phyloP scores from a whole-genome alignment of 164 flowering plant species.

The Protea cynaroides region DNA sequence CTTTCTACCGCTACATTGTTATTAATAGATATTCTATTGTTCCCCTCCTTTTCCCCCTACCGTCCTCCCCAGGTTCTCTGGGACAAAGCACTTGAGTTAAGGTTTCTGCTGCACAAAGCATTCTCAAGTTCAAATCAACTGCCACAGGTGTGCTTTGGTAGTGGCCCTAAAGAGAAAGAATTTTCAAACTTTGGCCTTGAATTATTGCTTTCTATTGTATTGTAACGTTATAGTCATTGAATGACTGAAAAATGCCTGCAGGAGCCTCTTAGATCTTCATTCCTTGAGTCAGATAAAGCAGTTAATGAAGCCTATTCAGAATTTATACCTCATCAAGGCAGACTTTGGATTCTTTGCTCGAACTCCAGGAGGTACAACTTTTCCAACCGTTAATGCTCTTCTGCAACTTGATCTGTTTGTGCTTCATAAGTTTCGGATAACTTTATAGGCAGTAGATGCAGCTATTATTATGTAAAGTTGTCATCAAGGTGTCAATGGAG shows the following conservation, averaged over 20 bases:
- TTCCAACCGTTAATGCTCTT: neutral
- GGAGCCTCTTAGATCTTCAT: constrained; percentile 64
- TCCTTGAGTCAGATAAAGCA: constrained; percentile 38
- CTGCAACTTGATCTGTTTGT: neutral
- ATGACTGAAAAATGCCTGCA: constrained; percentile 23
- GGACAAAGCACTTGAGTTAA: constrained; percentile 77
- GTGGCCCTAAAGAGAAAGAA: neutral
- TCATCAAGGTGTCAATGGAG: no score
- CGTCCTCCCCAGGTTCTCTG: constrained; percentile 72
- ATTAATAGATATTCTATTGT: neutral
- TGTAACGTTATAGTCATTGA: neutral
- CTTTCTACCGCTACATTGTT: neutral
- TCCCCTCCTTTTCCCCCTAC: no score
- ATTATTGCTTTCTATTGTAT: neutral
- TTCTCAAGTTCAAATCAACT: constrained; percentile 73
- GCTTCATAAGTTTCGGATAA: neutral
- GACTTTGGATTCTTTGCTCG: constrained; percentile 62
- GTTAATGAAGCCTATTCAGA: constrained; percentile 60
- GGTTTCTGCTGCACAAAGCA: constrained; percentile 79
- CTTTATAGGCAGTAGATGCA: neutral
- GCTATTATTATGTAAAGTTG: neutral
- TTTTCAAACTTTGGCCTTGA: neutral
- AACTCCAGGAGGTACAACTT: constrained; percentile 65
- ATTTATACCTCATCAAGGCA: constrained; percentile 54
- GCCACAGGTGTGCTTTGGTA: constrained; percentile 54